These are phyloP conservation scores for Multifurca ochricompacta DNA, from an alignment of 768 basidiomycete genomes.

Conservation along the genomic window DNA sequence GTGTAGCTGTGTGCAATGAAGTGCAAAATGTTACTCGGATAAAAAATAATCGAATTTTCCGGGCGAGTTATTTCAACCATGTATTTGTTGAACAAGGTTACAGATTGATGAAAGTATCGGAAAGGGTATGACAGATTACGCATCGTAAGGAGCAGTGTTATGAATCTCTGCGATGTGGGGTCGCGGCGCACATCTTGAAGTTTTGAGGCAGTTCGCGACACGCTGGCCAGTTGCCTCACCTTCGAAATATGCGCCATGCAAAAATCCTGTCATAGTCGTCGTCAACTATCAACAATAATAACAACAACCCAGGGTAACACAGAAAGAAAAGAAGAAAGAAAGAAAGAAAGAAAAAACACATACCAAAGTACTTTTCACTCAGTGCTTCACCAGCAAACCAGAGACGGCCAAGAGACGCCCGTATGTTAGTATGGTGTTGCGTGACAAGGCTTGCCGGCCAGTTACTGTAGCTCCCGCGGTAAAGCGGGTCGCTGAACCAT, in stretches of 20 bases:
- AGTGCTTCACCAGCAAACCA: slow-evolving; percentile 59
- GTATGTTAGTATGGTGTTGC: slow-evolving; percentile 46
- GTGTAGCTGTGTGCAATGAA: too few species aligned
- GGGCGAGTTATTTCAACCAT: too few species aligned
- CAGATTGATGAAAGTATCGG: too few species aligned
- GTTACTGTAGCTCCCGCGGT: slow-evolving; percentile 54
- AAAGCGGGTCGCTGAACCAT: slow-evolving; percentile 45
- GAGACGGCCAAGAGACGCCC: slow-evolving; percentile 42
- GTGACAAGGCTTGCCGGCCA: slow-evolving; percentile 50
- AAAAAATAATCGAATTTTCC: too few species aligned
- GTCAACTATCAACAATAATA: too few species aligned
- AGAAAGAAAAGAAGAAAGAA: too few species aligned
- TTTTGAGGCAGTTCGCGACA: slow-evolving; percentile 24
- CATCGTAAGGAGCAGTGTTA: slow-evolving; percentile 20
- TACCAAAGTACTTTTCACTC: slow-evolving; percentile 48
- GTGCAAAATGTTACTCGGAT: too few species aligned
- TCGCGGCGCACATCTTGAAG: neutral
- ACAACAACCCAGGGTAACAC: too few species aligned
- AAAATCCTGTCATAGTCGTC: slow-evolving; percentile 24
- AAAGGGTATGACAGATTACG: too few species aligned
- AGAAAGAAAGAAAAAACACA: slow-evolving; percentile 19
- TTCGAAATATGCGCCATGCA: slow-evolving; percentile 29
- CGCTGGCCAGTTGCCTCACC: slow-evolving; percentile 21
- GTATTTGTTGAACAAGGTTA: too few species aligned
- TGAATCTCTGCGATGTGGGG: slow-evolving; percentile 15